A percentile compares a stretch with the other conserved stretches of the same genome.
phyloP scores from a whole-genome alignment of 1,139 yeast species.

The Pichia kudriavzevii region DNA sequence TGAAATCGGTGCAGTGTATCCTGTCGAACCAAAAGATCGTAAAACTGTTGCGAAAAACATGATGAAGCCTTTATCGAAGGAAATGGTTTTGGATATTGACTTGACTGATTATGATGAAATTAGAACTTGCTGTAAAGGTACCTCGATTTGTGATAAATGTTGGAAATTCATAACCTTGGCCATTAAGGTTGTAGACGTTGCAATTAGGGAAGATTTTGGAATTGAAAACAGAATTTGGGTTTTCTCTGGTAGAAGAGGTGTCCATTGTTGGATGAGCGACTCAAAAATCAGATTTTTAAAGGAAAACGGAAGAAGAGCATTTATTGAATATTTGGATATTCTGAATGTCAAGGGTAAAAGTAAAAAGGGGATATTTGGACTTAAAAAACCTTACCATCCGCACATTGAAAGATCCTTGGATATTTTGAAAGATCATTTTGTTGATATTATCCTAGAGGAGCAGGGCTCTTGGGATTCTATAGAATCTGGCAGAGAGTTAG shows the following conservation, averaged over 20 bases:
- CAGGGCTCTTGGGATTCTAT: conserved; percentile 78
- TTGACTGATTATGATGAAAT: conserved; percentile 92
- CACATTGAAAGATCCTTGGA: conserved; percentile 71
- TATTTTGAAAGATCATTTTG: conserved; percentile 55
- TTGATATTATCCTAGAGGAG: conserved; percentile 58
- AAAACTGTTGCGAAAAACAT: conserved; percentile 73
- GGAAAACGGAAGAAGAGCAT: conserved; percentile 66
- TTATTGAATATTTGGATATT: conserved; percentile 78
- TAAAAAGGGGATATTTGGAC: conserved; percentile 34
- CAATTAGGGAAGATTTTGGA: conserved; percentile 83
- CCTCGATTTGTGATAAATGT: conserved; percentile 79
- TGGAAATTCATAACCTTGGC: conserved; percentile 95
- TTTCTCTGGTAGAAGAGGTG: conserved; percentile 98
- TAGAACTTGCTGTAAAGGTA: conserved; percentile 88
- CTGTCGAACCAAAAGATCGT: conserved; percentile 78
- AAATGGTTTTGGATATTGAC: conserved; percentile 93
- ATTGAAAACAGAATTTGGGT: conserved; percentile 87
- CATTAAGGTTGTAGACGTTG: conserved; percentile 60
- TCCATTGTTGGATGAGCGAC: conserved; percentile 98
- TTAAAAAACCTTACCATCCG: conserved; percentile 85
- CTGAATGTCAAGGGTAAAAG: conserved; percentile 47
- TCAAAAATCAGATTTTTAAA: conserved; percentile 65
- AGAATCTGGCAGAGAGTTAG: conserved; percentile 46
- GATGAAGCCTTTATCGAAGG: conserved; percentile 76
- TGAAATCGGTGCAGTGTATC: conserved; percentile 90